phyloP scores from a whole-genome alignment of 1,139 yeast genomes.

The Kluyveromyces marxianus region DNA sequence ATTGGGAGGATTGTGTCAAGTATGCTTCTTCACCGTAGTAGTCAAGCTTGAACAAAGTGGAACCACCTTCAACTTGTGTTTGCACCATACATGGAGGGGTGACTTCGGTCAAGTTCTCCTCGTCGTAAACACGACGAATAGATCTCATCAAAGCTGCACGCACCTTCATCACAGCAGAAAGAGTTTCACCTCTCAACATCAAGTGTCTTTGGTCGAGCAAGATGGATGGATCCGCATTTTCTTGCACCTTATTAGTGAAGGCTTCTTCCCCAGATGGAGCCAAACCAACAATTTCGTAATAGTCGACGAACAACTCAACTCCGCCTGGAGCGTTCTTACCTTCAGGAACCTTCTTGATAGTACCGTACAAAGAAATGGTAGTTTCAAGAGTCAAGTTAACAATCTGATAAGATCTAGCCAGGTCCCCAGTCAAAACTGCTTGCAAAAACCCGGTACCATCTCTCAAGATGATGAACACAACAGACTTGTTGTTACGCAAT shows the following conservation, averaged over 20 bases:
- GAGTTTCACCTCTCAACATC: constrained; percentile 88
- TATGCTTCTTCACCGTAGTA: constrained; percentile 97
- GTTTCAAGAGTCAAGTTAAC: constrained; percentile 82
- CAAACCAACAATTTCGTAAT: constrained; percentile 76
- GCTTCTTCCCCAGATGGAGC: constrained; percentile 98
- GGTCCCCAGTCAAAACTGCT: constrained; percentile 79
- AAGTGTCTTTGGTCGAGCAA: constrained; percentile 93
- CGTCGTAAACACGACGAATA: constrained; percentile 68
- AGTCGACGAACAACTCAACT: constrained; percentile 87
- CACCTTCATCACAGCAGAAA: constrained; percentile 92
- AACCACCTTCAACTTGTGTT: constrained; percentile 99
- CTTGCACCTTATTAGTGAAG: constrained; percentile 88
- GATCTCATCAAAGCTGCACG: constrained; percentile 72
- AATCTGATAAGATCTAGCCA: constrained; percentile 86
- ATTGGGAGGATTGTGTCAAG: constrained; percentile 94
- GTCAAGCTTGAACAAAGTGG: constrained; percentile 85
- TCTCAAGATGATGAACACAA: constrained; percentile 83
- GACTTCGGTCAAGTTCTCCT: constrained; percentile 77
- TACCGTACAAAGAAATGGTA: constrained; percentile 73
- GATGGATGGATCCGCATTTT: constrained; percentile 87
- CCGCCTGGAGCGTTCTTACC: constrained; percentile 98
- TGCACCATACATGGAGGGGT: constrained; percentile 99
- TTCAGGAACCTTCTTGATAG: constrained; percentile 76
- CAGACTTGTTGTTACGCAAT: constrained; percentile 84
- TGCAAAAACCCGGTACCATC: constrained; percentile 93